Conservation (phyloP, 768 basidiomycete species). For the Thelephora ganbajun region DNA sequence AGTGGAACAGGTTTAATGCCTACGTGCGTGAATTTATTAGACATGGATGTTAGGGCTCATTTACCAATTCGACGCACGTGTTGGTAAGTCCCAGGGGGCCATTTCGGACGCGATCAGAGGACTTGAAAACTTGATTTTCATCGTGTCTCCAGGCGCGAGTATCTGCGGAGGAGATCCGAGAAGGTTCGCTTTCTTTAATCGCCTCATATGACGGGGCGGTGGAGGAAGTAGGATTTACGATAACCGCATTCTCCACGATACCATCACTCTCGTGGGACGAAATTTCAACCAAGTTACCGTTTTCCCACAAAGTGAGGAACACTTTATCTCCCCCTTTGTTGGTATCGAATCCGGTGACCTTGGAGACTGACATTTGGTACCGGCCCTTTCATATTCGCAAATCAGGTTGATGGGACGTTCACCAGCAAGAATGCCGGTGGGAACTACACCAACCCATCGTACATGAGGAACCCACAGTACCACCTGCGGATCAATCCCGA, state of each 20-base stretch:
- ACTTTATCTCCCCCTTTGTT: neutral
- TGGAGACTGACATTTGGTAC: neutral
- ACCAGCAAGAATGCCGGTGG: conserved; percentile 71
- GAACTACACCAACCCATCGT: conserved; percentile 65
- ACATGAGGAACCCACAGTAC: conserved; percentile 88
- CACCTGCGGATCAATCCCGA: conserved; percentile 41
- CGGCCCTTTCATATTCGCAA: neutral
- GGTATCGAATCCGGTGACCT: neutral
- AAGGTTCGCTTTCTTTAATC: conserved; percentile 35
- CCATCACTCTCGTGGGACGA: conserved; percentile 13
- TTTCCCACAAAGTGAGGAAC: conserved; percentile 12
- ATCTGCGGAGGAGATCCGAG: conserved; percentile 1
- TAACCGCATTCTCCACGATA: conserved; percentile 42
- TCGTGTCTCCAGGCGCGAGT: conserved; percentile 8
- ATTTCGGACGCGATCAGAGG: neutral
- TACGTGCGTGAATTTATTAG: neutral
- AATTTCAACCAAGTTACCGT: conserved; percentile 10
- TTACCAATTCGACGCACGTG: conserved; percentile 30
- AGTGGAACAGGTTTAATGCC: conserved; percentile 9
- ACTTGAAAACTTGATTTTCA: neutral
- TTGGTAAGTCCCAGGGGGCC: conserved; percentile 17
- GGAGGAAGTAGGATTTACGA: conserved; percentile 47
- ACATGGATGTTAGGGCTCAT: conserved; percentile 17
- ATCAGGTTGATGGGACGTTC: conserved; percentile 46
- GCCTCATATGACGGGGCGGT: conserved; percentile 59